These are phyloP conservation scores for Alternaria tenuissima DNA, from an alignment of 2,329 filamentous ascomycete species.

Conservation along the genomic window DNA sequence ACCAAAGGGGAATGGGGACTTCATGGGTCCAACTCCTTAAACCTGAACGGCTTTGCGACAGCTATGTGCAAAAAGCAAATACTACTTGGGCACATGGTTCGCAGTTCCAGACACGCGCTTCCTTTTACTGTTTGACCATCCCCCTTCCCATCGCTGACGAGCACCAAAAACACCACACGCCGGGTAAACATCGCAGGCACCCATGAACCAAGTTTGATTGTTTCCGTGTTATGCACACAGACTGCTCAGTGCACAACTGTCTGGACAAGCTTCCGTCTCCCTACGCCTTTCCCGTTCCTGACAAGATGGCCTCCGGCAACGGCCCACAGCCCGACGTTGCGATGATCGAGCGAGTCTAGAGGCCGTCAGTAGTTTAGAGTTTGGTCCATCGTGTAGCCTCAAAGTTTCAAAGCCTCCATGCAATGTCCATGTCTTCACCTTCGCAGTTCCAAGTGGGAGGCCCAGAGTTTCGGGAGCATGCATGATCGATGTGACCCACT, in stretches of 20 bases:
- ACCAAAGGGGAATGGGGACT: slow-evolving; percentile 17
- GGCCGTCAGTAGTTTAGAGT: slow-evolving; percentile 6
- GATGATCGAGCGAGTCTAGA: slow-evolving; percentile 7
- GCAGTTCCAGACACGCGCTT: background rate
- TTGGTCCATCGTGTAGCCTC: slow-evolving; percentile 3
- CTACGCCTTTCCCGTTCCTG: slow-evolving; percentile 28
- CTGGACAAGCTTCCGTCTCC: slow-evolving; percentile 26
- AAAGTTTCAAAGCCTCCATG: background rate
- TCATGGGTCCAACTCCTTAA: slow-evolving; percentile 11
- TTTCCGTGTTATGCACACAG: slow-evolving; percentile 20
- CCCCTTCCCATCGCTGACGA: background rate
- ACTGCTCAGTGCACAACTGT: slow-evolving; percentile 23
- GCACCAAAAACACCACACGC: background rate
- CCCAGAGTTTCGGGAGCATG: slow-evolving; percentile 4
- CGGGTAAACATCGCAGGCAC: background rate
- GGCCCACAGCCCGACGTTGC: slow-evolving; percentile 14
- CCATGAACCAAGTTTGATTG: slow-evolving; percentile 16
- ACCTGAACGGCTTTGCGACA: slow-evolving; percentile 1
- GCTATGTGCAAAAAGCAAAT: slow-evolving; percentile 9
- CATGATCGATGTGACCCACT: slow-evolving; percentile 8
- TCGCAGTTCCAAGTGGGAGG: background rate
- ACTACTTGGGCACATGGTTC: background rate
- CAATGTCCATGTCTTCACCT: background rate
- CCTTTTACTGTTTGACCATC: background rate
- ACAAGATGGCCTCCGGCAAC: slow-evolving; percentile 18